Base-by-base conservation (phyloP, 768 basidiomycete species). In the Leucosporidium creatinivorum region DNA sequence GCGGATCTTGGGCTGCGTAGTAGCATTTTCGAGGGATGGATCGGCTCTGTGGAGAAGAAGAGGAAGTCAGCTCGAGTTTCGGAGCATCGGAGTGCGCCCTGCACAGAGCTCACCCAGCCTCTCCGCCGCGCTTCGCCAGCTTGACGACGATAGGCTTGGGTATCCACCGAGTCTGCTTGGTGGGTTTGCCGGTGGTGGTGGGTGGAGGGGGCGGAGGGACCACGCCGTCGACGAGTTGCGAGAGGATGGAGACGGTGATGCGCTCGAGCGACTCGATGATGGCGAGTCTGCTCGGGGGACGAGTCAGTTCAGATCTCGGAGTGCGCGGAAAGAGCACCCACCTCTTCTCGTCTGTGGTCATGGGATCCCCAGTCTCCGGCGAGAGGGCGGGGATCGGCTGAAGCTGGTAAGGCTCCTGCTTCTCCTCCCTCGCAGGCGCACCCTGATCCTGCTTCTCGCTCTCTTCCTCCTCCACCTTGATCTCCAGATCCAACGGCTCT, bases 211-310 rank as follows among this genome's bases (percentile, higher is more conserved):
- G 18, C 0, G 65, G 58, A 13, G 60, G 49, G 1, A 23, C 47
- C 12, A 59, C 25, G 50, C 33, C 48, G 26, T 63, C 63, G 49
- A 33, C 59, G 19, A 74, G 39, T 18, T 68, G 66, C 1, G 7
- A 1, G 19, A 72, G 57, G 30, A 74, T 58, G 39, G 65, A 67
- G 15, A 72, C 69, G 2, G 59, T 52, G 23, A 72, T 18, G 7
- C 31, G 61, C 26, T 72, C 65, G 25, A 74, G 70, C 1, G 68
- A 55, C 17, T 55, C 4, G 28, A 68, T 65, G 54, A 71, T 68
- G n/a, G 60, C 66, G 30, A 50, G 25, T 4, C 66, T 71, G 54
- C 51, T n/a, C 7, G 15, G 15, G 4, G 44, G 6, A 4, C 1
- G 31, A 4, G 30, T 36, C 9, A 8, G 15, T 1, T 23, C 1